These are phyloP conservation scores for Penicillium soppii DNA, from an alignment of 495 filamentous ascomycete genomes.

Conservation along the genomic window DNA sequence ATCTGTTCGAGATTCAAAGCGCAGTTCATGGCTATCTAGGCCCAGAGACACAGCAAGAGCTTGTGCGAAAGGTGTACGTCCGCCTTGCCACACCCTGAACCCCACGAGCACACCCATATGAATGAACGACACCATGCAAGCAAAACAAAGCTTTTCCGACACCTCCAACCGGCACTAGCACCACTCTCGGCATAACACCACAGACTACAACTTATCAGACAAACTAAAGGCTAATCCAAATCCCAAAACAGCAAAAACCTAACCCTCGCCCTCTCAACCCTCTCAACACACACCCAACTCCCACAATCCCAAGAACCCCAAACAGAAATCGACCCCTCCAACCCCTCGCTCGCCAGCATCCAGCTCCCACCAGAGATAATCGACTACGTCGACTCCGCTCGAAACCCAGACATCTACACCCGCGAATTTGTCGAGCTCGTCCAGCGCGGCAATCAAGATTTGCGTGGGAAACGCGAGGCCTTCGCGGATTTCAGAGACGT, in stretches of 20 bases:
- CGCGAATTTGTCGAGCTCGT: conserved; percentile 94
- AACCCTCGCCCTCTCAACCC: conserved; percentile 37
- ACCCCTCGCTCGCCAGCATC: conserved; percentile 44
- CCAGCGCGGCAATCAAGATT: conserved; percentile 76
- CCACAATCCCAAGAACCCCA: conserved; percentile 27
- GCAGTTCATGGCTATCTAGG: conserved; percentile 70
- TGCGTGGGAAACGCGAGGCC: conserved; percentile 80
- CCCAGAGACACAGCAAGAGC: conserved; percentile 57
- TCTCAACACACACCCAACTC: conserved; percentile 40
- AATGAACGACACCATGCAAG: too few relatives aligned
- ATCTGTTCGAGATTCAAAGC: conserved; percentile 81
- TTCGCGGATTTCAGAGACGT: conserved; percentile 80
- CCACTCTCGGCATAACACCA: too few relatives aligned
- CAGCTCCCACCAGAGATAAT: conserved; percentile 86
- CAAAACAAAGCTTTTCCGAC: neutral
- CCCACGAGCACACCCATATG: too few relatives aligned
- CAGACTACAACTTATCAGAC: neutral
- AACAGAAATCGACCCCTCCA: conserved; percentile 42
- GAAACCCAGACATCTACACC: conserved; percentile 98
- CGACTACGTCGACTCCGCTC: conserved; percentile 85
- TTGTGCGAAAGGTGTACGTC: conserved; percentile 62
- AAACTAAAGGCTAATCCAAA: conserved; percentile 3
- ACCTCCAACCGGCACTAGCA: too few relatives aligned
- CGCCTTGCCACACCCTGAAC: conserved; percentile 11
- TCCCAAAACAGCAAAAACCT: conserved; percentile 41